These are phyloP conservation scores for Leccinum ponderosum DNA, from an alignment of 1,284 basidiomycete species.

Conservation along the genomic window DNA sequence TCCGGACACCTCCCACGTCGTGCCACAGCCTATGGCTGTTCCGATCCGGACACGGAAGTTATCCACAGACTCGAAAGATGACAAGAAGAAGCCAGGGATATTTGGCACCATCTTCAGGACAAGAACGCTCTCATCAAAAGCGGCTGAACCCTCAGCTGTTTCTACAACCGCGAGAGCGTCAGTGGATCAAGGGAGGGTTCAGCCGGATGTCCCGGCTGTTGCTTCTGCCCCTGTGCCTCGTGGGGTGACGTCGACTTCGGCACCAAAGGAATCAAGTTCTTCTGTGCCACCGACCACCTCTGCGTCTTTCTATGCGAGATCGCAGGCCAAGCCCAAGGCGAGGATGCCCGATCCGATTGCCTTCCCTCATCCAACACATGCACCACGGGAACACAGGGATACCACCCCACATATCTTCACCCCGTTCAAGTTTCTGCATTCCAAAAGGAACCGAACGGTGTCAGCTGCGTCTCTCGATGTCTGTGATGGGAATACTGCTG, in stretches of 20 bases:
- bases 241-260: constrained; percentile 10
- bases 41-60: constrained; percentile 26
- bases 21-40: constrained; percentile 10
- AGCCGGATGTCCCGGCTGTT: constrained; percentile 10
- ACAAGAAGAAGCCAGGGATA: constrained; percentile 31
- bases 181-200: constrained; percentile 22
- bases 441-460: constrained; percentile 62
- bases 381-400: constrained; percentile 38
- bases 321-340: constrained; percentile 23
- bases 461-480: constrained; percentile 77
- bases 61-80: constrained; percentile 37
- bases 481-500: constrained; percentile 67
- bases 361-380: constrained; percentile 17
- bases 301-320: constrained; percentile 6
- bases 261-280: constrained; percentile 17
- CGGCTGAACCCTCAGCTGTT: constrained; percentile 18
- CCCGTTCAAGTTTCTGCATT: constrained; percentile 56
- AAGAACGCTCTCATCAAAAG: constrained; percentile 36
- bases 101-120: constrained; percentile 31
- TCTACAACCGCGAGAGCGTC: constrained; percentile 19
- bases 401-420: constrained; percentile 51
- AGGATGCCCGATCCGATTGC: constrained; percentile 31
- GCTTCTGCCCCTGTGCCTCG: constrained; percentile 14
- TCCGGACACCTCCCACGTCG: constrained; percentile 11
- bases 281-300: constrained; percentile 4